Evolutionary conservation across 129 eudicot genomes (phyloP).

Genomic region (Rutidosis leptorrhynchoides): DNA sequence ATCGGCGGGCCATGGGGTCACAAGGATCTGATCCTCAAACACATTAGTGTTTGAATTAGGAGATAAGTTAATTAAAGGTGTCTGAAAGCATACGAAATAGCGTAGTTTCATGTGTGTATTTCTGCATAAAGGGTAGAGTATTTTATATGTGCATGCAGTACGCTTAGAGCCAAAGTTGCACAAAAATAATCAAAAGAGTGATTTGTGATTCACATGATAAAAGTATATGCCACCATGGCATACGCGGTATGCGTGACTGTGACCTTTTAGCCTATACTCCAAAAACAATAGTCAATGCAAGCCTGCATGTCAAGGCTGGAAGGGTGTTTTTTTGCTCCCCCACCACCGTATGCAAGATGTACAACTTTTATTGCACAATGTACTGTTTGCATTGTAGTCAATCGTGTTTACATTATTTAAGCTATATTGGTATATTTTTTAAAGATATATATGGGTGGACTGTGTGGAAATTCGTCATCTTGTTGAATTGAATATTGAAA

Average conservation of each 20-base stretch:
- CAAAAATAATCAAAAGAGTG: constrained; percentile 20
- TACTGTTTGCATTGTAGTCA: constrained; percentile 9
- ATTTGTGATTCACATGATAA: constrained; percentile 30
- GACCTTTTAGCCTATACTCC: constrained; percentile 16
- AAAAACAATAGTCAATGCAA: constrained; percentile 25
- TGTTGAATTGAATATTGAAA: constrained; percentile 9
- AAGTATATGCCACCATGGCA: constrained; percentile 30
- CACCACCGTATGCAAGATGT: constrained; percentile 17
- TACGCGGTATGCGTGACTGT: constrained; percentile 32
- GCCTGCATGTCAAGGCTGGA: constrained; percentile 14
- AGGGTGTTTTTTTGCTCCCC: constrained; percentile 26
- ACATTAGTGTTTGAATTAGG: neutral
- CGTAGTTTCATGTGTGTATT: neutral
- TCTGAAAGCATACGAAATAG: constrained; percentile 1
- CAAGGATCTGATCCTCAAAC: too few relatives aligned
- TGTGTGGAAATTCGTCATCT: constrained; percentile 24
- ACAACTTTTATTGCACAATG: constrained; percentile 8
- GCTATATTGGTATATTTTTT: too few relatives aligned
- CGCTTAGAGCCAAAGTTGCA: constrained; percentile 25
- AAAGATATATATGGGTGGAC: too few relatives aligned
- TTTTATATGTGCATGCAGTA: constrained; percentile 13
- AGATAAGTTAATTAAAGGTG: constrained; percentile 10
- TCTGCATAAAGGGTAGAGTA: neutral
- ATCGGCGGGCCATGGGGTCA: too few relatives aligned
- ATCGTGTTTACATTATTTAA: neutral